A percentile compares a stretch with the other conserved stretches of the same genome.
These are phyloP conservation scores for Lupinus albus DNA, from an alignment of 306 rosid species.

Conservation along the genomic window DNA sequence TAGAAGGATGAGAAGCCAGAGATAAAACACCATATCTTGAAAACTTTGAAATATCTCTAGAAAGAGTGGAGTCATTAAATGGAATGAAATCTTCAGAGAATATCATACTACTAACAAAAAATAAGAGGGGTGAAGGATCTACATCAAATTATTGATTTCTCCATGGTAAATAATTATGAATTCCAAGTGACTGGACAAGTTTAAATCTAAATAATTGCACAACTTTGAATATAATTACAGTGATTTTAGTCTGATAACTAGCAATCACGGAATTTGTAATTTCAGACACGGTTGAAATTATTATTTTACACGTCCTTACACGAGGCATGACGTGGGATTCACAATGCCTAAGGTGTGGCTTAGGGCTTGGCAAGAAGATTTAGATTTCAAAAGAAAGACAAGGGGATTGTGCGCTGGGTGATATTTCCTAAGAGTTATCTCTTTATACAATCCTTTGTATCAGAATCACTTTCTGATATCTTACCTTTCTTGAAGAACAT, in stretches of 20 bases:
- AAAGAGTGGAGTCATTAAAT: slow-evolving; percentile 7
- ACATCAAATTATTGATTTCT: not conserved
- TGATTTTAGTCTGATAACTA: slow-evolving; percentile 2
- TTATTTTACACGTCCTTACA: not conserved
- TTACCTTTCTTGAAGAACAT: slow-evolving; percentile 2
- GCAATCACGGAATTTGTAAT: not conserved
- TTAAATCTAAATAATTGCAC: slow-evolving; percentile 16
- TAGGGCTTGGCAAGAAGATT: slow-evolving; percentile 26
- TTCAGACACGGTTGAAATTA: not conserved
- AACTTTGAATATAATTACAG: not conserved
- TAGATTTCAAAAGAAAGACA: not conserved
- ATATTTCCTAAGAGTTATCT: slow-evolving; percentile 1
- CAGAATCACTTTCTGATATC: not conserved
- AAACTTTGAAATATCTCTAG: slow-evolving; percentile 22
- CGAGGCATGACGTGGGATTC: not conserved
- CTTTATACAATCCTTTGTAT: not conserved
- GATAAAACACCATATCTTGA: slow-evolving; percentile 1
- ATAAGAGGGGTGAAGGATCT: not conserved
- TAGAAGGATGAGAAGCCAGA: not conserved
- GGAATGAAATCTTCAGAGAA: not conserved
- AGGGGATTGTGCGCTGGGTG: not conserved
- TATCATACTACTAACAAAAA: not conserved
- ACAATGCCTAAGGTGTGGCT: not conserved
- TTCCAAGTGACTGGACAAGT: slow-evolving; percentile 8
- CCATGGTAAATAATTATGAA: not conserved